These are phyloP conservation scores for Camelina sativa DNA, from an alignment of 345 rosid species.

Conservation along the genomic window DNA sequence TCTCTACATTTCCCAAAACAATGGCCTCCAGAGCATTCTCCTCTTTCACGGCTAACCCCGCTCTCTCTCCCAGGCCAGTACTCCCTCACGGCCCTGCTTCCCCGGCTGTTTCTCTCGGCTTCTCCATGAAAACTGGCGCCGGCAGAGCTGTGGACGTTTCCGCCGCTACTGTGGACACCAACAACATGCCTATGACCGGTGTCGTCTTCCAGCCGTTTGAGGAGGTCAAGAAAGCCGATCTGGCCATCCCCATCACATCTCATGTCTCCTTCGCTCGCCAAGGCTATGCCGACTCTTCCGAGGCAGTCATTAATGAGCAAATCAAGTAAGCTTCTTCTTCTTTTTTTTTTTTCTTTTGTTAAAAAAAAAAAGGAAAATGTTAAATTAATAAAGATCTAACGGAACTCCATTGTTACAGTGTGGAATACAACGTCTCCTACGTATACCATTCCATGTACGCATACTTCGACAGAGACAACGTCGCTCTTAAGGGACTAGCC, in stretches of 20 bases:
- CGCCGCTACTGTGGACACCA: conserved; percentile 42
- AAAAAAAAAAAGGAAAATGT: background rate
- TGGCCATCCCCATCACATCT: conserved; percentile 57
- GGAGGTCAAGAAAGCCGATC: conserved; percentile 70
- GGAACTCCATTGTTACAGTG: conserved; percentile 49
- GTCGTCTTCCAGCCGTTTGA: conserved; percentile 76
- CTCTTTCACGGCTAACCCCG: conserved; percentile 27
- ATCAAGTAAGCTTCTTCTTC: conserved; percentile 58
- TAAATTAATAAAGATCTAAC: background rate
- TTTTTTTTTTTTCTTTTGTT: background rate
- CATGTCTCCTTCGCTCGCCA: conserved; percentile 76
- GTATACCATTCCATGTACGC: conserved; percentile 85
- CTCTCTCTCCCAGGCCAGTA: conserved; percentile 17
- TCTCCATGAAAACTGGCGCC: conserved; percentile 17
- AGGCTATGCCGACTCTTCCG: conserved; percentile 50
- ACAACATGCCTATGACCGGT: conserved; percentile 53
- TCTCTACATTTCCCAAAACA: background rate
- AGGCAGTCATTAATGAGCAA: conserved; percentile 79
- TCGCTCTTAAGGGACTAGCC: conserved; percentile 74
- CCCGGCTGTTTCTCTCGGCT: conserved; percentile 13
- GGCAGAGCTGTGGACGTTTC: conserved; percentile 38
- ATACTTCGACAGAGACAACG: conserved; percentile 83
- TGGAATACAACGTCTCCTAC: conserved; percentile 82
- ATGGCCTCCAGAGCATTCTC: conserved; percentile 36
- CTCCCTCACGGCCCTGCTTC: conserved; percentile 35